A percentile compares a stretch with the other conserved stretches of the same genome.
Conservation (phyloP, 306 rosid genomes). For the Purshia tridentata region DNA sequence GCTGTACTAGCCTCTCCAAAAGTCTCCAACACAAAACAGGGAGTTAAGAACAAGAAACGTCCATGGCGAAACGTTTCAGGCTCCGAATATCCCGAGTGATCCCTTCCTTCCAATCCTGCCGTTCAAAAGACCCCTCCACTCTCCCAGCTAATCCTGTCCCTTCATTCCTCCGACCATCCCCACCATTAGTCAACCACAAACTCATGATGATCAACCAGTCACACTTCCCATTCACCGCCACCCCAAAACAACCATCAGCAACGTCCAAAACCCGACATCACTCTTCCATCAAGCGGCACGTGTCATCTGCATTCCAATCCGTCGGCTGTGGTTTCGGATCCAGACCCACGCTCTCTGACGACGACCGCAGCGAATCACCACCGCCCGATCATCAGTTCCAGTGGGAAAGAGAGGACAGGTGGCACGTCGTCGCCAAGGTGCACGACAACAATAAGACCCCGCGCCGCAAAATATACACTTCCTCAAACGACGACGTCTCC, state of each 20-base stretch:
- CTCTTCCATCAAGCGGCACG: conserved; percentile 45
- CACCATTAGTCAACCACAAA: conserved; percentile 8
- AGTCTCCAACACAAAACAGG: conserved; percentile 5
- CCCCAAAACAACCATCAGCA: conserved; percentile 6
- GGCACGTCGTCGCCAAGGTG: conserved; percentile 53
- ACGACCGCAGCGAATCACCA: conserved; percentile 21
- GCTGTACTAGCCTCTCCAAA: not conserved
- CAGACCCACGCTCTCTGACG: conserved; percentile 44
- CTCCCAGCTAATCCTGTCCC: conserved; percentile 38
- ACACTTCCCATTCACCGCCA: not conserved
- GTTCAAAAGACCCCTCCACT: conserved; percentile 43
- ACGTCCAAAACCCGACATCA: conserved; percentile 22
- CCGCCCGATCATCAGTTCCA: conserved; percentile 17
- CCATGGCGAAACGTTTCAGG: conserved; percentile 50
- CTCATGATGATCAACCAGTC: too few species aligned
- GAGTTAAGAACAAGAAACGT: not conserved
- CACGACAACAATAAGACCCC: conserved; percentile 18
- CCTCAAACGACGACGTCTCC: conserved; percentile 36
- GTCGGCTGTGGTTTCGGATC: conserved; percentile 31
- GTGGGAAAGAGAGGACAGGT: conserved; percentile 46
- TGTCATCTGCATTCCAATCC: conserved; percentile 35
- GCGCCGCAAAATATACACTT: conserved; percentile 50
- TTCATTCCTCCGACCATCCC: conserved; percentile 30
- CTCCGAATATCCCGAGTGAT: conserved; percentile 43
- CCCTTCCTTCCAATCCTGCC: conserved; percentile 51